These are phyloP conservation scores for Cucumis hystrix DNA, from an alignment of 306 rosid genomes.

Conservation along the genomic window DNA sequence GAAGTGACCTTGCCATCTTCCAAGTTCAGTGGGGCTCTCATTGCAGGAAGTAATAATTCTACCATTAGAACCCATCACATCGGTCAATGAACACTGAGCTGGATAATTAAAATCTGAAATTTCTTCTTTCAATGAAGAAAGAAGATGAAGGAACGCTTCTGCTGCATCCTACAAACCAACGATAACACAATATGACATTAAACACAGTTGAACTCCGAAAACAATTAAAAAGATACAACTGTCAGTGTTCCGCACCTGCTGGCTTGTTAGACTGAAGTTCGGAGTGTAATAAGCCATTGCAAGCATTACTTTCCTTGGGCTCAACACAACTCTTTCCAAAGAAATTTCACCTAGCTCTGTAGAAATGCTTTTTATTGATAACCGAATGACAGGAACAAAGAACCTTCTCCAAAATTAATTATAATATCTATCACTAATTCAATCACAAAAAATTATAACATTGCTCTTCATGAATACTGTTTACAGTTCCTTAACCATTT, in stretches of 20 bases:
- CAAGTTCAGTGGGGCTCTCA: slow-evolving; percentile 38
- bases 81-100: slow-evolving; percentile 44
- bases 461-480: background rate
- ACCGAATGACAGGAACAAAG: background rate
- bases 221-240: background rate
- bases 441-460: background rate
- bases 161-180: slow-evolving; percentile 75
- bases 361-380: slow-evolving; percentile 7
- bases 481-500: background rate
- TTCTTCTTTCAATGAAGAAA: slow-evolving; percentile 73
- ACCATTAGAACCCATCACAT: slow-evolving; percentile 40
- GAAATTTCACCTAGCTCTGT: slow-evolving; percentile 42
- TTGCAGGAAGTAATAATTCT: slow-evolving; percentile 45
- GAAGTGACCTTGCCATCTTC: slow-evolving; percentile 58
- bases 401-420: background rate
- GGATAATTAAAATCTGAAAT: slow-evolving; percentile 47
- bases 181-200: background rate
- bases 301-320: slow-evolving; percentile 55
- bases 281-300: slow-evolving; percentile 55
- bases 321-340: slow-evolving; percentile 31
- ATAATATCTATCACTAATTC: background rate
- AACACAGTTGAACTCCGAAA: background rate
- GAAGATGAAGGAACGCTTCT: slow-evolving; percentile 80
- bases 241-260: slow-evolving; percentile 38
- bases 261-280: slow-evolving; percentile 63